A percentile compares a stretch with the other conserved stretches of the same genome.
These are phyloP conservation scores for Talaromyces funiculosus DNA, from an alignment of 2,329 filamentous ascomycete species.

Conservation along the genomic window DNA sequence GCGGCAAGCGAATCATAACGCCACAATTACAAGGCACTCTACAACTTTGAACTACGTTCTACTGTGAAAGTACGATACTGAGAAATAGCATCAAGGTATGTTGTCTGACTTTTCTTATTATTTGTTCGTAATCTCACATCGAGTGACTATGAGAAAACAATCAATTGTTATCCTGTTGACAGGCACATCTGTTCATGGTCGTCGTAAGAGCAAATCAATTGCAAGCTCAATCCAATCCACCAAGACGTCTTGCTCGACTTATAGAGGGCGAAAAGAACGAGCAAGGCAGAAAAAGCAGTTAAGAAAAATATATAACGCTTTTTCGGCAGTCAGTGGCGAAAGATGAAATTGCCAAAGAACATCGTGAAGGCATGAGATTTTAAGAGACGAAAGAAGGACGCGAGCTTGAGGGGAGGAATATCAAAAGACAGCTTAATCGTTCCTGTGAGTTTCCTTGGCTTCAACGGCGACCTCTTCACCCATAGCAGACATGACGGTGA, in stretches of 20 bases:
- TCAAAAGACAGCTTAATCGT: conserved; percentile 11
- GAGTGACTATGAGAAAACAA: conserved; percentile 5
- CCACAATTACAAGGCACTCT: not conserved
- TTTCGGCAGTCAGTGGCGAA: conserved; percentile 5
- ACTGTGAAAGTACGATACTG: not conserved
- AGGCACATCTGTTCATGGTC: conserved; percentile 25
- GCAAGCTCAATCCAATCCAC: conserved; percentile 30
- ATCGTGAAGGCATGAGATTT: conserved; percentile 15
- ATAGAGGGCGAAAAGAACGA: conserved; percentile 10
- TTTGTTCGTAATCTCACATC: conserved; percentile 14
- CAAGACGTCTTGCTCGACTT: conserved; percentile 17
- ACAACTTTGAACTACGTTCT: not conserved
- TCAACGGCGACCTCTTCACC: conserved; percentile 89
- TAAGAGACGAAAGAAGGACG: conserved; percentile 11
- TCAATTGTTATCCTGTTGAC: conserved; percentile 25
- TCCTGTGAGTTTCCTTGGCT: conserved; percentile 77
- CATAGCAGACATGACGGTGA: conserved; percentile 93
- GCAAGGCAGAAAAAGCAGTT: conserved; percentile 10
- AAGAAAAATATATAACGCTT: conserved; percentile 1
- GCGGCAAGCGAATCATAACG: conserved; percentile 9
- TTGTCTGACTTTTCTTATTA: conserved; percentile 12
- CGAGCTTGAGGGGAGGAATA: not conserved
- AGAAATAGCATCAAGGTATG: not conserved
- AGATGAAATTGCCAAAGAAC: conserved; percentile 10
- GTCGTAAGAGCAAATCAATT: conserved; percentile 31